These are phyloP conservation scores for Aurantiochytrium sp. DNA, from an alignment of 108 stramenopile genomes.

Conservation along the genomic window DNA sequence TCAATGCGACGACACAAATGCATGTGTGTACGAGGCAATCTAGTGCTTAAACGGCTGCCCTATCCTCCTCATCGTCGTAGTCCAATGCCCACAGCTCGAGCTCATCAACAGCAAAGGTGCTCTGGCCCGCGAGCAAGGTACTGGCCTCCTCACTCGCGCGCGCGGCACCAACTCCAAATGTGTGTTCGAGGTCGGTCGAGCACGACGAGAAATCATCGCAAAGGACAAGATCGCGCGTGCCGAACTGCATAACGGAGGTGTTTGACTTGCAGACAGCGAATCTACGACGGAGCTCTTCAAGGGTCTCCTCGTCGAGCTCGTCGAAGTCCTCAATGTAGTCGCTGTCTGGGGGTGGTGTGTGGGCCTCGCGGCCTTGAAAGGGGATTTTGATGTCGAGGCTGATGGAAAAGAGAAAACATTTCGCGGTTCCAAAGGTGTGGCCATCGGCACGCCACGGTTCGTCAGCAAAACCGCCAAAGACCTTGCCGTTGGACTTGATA, in stretches of 20 bases:
- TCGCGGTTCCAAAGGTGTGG: neutral
- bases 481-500: neutral
- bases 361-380: constrained; percentile 18
- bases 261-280: neutral
- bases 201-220: constrained; percentile 8
- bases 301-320: neutral
- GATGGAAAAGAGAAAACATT: constrained; percentile 23
- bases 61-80: neutral
- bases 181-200: constrained; percentile 19
- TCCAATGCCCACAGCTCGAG: constrained; percentile 19
- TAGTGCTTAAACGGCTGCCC: too few relatives aligned
- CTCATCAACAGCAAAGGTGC: constrained; percentile 1
- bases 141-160: neutral
- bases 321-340: neutral
- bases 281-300: neutral
- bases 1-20: too few relatives aligned
- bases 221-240: constrained; percentile 15
- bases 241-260: constrained; percentile 20
- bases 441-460: constrained; percentile 27
- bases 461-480: constrained; percentile 28
- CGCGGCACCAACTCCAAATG: constrained; percentile 11
- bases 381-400: constrained; percentile 20
- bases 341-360: neutral
- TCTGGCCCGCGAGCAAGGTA: constrained; percentile 5
- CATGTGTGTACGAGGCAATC: too few relatives aligned